These are phyloP conservation scores for Diaporthe velutina DNA, from an alignment of 2,329 filamentous ascomycete species.

Conservation along the genomic window DNA sequence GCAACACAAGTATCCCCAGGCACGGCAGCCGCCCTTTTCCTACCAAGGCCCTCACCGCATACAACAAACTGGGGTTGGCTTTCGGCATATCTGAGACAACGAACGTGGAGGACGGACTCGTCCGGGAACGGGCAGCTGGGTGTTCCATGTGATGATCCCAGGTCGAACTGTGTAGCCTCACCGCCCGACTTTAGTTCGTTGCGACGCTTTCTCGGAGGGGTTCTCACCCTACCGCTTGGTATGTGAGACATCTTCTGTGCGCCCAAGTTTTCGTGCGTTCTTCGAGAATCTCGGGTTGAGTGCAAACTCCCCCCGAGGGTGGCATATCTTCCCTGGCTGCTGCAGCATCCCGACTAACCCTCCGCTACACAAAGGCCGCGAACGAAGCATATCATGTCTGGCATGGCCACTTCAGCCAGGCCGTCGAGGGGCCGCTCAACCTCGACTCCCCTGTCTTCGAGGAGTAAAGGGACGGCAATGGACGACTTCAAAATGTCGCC, in stretches of 20 bases:
- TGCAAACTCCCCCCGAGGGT: slow-evolving; percentile 42
- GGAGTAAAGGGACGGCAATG: slow-evolving; percentile 58
- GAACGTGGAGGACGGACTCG: slow-evolving; percentile 45
- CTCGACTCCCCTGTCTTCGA: slow-evolving; percentile 66
- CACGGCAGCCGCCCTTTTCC: slow-evolving; percentile 38
- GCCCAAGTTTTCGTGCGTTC: slow-evolving; percentile 37
- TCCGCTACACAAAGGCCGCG: slow-evolving; percentile 41
- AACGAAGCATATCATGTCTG: slow-evolving; percentile 53
- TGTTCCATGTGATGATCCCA: slow-evolving; percentile 58
- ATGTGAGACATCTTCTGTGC: slow-evolving; percentile 49
- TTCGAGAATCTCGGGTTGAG: slow-evolving; percentile 41
- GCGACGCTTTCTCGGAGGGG: slow-evolving; percentile 50
- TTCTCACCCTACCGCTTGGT: slow-evolving; percentile 54
- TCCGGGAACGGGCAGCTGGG: slow-evolving; percentile 54
- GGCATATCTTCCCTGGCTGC: slow-evolving; percentile 28
- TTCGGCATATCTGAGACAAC: slow-evolving; percentile 43
- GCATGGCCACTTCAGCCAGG: slow-evolving; percentile 69
- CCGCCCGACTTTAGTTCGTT: slow-evolving; percentile 54
- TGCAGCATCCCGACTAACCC: slow-evolving; percentile 47
- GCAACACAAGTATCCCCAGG: slow-evolving; percentile 37
- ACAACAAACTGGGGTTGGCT: slow-evolving; percentile 32
- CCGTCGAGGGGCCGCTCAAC: slow-evolving; percentile 70
- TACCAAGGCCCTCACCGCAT: slow-evolving; percentile 40
- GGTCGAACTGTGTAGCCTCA: slow-evolving; percentile 56
- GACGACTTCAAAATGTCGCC: slow-evolving; percentile 68